Evolutionary conservation across 2,329 filamentous ascomycete species (phyloP).

Genomic region (Aureobasidium sp.): DNA sequence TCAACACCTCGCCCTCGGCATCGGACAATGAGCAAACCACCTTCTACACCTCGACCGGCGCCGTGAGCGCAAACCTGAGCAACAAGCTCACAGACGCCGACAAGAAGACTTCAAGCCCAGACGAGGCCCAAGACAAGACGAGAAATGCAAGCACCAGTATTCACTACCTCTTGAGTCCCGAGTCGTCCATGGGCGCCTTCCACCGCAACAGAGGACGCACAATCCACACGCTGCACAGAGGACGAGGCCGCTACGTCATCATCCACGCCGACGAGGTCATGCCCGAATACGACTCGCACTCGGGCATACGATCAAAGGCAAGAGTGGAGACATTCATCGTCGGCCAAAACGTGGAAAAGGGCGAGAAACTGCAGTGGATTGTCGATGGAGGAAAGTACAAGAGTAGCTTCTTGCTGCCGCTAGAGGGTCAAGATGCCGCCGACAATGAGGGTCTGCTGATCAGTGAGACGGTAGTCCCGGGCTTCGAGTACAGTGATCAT

Average conservation of each 20-base stretch:
- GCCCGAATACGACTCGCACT: constrained; percentile 13
- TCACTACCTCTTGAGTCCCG: constrained; percentile 56
- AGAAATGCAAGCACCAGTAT: constrained; percentile 56
- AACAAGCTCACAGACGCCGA: constrained; percentile 27
- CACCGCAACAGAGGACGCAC: constrained; percentile 57
- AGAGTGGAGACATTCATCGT: constrained; percentile 59
- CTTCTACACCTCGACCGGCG: constrained; percentile 30
- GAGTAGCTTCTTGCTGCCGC: constrained; percentile 52
- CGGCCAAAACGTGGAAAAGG: constrained; percentile 49
- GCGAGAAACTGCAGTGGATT: constrained; percentile 61
- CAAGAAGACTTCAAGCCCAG: constrained; percentile 30
- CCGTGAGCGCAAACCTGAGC: constrained; percentile 23
- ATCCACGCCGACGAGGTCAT: constrained; percentile 50
- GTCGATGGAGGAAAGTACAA: constrained; percentile 64
- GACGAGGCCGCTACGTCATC: constrained; percentile 57
- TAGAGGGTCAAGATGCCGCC: constrained; percentile 32
- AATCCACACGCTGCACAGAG: constrained; percentile 59
- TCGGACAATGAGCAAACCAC: constrained; percentile 1
- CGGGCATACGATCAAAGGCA: constrained; percentile 31
- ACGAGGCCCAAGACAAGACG: constrained; percentile 19
- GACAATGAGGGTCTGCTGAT: constrained; percentile 49
- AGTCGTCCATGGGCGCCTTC: constrained; percentile 51
- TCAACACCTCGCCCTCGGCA: constrained; percentile 14
- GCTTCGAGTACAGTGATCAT: constrained; percentile 61
- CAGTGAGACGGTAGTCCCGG: constrained; percentile 60